A percentile compares a stretch with the other conserved stretches of the same genome.
These are phyloP conservation scores for Candida tropicalis DNA, from an alignment of 1,139 yeast species.

Conservation along the genomic window DNA sequence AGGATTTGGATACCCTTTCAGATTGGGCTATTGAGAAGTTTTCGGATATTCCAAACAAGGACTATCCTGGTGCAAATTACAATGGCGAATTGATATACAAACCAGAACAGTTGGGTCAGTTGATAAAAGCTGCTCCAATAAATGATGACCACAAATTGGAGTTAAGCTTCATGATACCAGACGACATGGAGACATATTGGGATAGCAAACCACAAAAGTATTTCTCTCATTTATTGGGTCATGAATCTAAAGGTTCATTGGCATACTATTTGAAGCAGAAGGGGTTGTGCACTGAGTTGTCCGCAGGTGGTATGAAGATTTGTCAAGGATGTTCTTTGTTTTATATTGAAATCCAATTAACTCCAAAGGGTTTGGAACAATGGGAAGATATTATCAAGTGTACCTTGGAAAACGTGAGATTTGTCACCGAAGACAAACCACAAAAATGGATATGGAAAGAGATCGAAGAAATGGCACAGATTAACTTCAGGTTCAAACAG, in stretches of 20 bases:
- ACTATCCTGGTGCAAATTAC: slow-evolving; percentile 54
- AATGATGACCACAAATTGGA: slow-evolving; percentile 74
- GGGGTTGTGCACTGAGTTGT: slow-evolving; percentile 80
- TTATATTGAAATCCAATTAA: slow-evolving; percentile 69
- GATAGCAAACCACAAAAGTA: slow-evolving; percentile 69
- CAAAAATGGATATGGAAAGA: slow-evolving; percentile 60
- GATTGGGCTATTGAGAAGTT: slow-evolving; percentile 73
- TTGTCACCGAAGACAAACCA: slow-evolving; percentile 56
- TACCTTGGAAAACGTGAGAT: slow-evolving; percentile 70
- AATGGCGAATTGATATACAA: slow-evolving; percentile 32
- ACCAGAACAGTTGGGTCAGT: slow-evolving; percentile 51
- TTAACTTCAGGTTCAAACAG: slow-evolving; percentile 67
- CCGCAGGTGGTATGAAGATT: slow-evolving; percentile 72
- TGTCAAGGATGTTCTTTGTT: slow-evolving; percentile 73
- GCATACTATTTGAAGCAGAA: slow-evolving; percentile 62
- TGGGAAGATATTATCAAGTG: slow-evolving; percentile 62
- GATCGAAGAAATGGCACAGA: slow-evolving; percentile 45
- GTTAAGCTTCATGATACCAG: slow-evolving; percentile 74
- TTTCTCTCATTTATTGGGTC: slow-evolving; percentile 83
- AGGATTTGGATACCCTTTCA: slow-evolving; percentile 70
- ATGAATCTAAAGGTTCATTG: slow-evolving; percentile 85
- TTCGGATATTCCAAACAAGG: slow-evolving; percentile 58
- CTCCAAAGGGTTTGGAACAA: slow-evolving; percentile 67
- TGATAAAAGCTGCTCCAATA: slow-evolving; percentile 76
- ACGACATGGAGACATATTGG: slow-evolving; percentile 64